Conservation (phyloP, 352 stramenopile genomes). For the Phytophthora litchii region DNA sequence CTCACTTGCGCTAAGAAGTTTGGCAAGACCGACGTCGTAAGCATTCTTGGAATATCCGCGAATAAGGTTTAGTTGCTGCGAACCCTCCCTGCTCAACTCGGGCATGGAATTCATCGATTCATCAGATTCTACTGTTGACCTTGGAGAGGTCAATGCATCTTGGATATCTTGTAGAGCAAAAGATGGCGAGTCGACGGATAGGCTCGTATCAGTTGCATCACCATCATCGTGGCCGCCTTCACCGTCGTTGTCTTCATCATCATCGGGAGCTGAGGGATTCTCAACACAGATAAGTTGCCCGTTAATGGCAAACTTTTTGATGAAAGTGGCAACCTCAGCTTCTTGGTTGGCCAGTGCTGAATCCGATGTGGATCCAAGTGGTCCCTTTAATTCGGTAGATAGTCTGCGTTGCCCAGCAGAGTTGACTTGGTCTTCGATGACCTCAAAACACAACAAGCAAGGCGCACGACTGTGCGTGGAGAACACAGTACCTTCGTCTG, state of each 20-base stretch:
- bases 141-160: slow-evolving; percentile 19
- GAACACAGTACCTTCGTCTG: slow-evolving; percentile 80
- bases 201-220: neutral
- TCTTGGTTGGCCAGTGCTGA: slow-evolving; percentile 41
- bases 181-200: slow-evolving; percentile 3
- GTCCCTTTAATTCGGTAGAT: slow-evolving; percentile 7
- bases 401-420: slow-evolving; percentile 51
- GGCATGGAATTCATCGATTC: slow-evolving; percentile 34
- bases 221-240: slow-evolving; percentile 18
- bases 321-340: slow-evolving; percentile 46
- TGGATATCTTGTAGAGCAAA: slow-evolving; percentile 12
- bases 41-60: slow-evolving; percentile 60
- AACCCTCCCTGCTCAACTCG: slow-evolving; percentile 15
- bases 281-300: slow-evolving; percentile 59
- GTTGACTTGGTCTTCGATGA: slow-evolving; percentile 79
- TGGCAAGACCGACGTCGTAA: slow-evolving; percentile 73
- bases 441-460: slow-evolving; percentile 80
- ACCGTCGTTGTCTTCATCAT: slow-evolving; percentile 47
- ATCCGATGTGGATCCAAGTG: slow-evolving; percentile 20
- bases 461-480: slow-evolving; percentile 80
- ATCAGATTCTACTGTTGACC: slow-evolving; percentile 7
- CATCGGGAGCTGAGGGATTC: slow-evolving; percentile 29
- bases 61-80: slow-evolving; percentile 46
- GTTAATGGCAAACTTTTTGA: slow-evolving; percentile 70
- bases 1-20: slow-evolving; percentile 57